Evolutionary conservation across 1,284 basidiomycete species (phyloP).

Genomic region (Acaromyces ingoldii): DNA sequence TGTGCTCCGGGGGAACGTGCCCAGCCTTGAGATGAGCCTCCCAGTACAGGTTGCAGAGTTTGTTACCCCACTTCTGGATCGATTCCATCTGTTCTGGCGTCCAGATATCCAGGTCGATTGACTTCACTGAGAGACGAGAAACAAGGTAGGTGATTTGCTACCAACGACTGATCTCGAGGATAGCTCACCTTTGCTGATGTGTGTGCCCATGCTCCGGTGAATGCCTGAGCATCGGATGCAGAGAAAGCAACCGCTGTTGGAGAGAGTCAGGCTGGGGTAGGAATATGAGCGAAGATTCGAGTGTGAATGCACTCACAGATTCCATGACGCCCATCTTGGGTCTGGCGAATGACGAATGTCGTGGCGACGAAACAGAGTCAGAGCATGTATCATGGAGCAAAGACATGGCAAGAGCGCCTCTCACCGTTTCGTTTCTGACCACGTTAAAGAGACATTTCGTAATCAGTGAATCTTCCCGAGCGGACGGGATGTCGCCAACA

Average conservation of each 20-base stretch:
- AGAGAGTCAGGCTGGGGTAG: too few species aligned
- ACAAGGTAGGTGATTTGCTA: background rate
- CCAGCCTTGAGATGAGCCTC: conserved; percentile 90
- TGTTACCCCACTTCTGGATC: conserved; percentile 82
- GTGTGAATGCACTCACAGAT: conserved; percentile 62
- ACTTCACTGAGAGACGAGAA: conserved; percentile 65
- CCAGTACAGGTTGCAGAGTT: conserved; percentile 89
- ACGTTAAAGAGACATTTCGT: background rate
- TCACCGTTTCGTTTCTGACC: conserved; percentile 19
- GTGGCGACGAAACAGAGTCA: background rate
- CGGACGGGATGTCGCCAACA: too few species aligned
- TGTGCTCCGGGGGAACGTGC: conserved; percentile 90
- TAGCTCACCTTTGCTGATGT: conserved; percentile 52
- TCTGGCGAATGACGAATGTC: conserved; percentile 57
- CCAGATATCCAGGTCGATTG: conserved; percentile 96
- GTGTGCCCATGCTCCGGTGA: conserved; percentile 95
- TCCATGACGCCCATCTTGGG: conserved; percentile 97
- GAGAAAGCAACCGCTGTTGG: conserved; percentile 73
- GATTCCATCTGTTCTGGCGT: conserved; percentile 90
- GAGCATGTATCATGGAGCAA: background rate
- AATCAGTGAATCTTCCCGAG: background rate
- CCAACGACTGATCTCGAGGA: background rate
- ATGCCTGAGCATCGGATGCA: conserved; percentile 98
- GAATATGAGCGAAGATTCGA: too few species aligned
- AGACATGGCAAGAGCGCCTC: background rate